Conservation (phyloP, 1,284 basidiomycete species). For the Thelephora terrestris region DNA sequence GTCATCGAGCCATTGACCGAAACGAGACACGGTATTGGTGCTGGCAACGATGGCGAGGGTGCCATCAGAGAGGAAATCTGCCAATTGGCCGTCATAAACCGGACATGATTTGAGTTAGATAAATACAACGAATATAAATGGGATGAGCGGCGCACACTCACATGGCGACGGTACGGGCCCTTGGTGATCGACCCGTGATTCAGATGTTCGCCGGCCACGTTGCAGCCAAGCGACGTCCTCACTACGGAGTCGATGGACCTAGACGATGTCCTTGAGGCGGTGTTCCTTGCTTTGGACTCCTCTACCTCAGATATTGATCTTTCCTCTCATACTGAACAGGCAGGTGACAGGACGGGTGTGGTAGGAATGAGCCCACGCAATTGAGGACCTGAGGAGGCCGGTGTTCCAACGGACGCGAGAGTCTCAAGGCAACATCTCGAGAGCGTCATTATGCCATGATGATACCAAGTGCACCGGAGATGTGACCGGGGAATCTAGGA, state of each 20-base stretch:
- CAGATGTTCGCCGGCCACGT: background rate
- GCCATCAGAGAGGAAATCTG: slow-evolving; percentile 18
- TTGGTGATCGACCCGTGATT: background rate
- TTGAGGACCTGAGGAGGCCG: too few species aligned
- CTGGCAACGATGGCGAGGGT: slow-evolving; percentile 16
- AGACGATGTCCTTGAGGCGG: too few species aligned
- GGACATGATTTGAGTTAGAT: background rate
- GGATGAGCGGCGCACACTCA: too few species aligned
- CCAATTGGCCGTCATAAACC: slow-evolving; percentile 9
- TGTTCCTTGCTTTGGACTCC: too few species aligned
- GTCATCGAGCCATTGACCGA: slow-evolving; percentile 23
- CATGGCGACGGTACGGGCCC: background rate
- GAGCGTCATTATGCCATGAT: slow-evolving; percentile 17
- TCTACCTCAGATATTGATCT: too few species aligned
- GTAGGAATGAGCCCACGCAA: too few species aligned
- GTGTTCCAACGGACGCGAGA: too few species aligned
- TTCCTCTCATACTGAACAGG: too few species aligned
- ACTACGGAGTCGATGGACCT: too few species aligned
- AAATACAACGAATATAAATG: background rate
- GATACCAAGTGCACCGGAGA: slow-evolving; percentile 14
- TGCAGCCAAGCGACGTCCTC: too few species aligned
- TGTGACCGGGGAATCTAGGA: slow-evolving; percentile 11
- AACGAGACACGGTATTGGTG: slow-evolving; percentile 11
- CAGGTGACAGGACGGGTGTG: too few species aligned
- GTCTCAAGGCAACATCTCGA: slow-evolving; percentile 16